Percentiles rank a stretch among this genome's conserved stretches.
These are phyloP conservation scores for Lagenaria siceraria DNA, from an alignment of 306 rosid genomes.

Conservation along the genomic window DNA sequence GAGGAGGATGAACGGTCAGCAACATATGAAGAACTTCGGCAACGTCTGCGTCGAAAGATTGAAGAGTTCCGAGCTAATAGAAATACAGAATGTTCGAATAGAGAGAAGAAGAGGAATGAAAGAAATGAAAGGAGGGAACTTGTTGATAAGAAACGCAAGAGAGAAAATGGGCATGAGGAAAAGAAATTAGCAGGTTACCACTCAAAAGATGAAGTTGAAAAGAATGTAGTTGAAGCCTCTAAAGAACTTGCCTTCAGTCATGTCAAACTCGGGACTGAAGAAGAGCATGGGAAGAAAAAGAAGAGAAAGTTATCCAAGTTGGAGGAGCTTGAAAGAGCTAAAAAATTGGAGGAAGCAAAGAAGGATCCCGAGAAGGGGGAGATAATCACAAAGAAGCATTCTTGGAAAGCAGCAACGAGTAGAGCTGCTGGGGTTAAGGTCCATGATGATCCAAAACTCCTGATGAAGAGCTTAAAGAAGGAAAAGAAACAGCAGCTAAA, in stretches of 20 bases:
- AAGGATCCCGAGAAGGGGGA: conserved; percentile 67
- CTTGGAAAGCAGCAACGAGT: conserved; percentile 66
- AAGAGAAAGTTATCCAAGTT: conserved; percentile 44
- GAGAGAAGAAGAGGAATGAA: conserved; percentile 36
- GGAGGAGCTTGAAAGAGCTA: conserved; percentile 67
- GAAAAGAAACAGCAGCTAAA: conserved; percentile 60
- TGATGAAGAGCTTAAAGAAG: conserved; percentile 41
- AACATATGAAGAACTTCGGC: conserved; percentile 63
- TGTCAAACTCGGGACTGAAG: conserved; percentile 48
- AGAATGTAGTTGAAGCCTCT: conserved; percentile 56
- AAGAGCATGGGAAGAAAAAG: conserved; percentile 30
- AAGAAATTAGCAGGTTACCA: conserved; percentile 10
- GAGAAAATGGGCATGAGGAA: conserved; percentile 27
- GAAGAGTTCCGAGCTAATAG: conserved; percentile 41
- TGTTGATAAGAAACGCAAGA: conserved; percentile 35
- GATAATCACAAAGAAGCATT: conserved; percentile 33
- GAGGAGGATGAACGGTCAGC: conserved; percentile 39
- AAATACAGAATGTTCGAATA: conserved; percentile 27
- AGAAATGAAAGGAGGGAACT: conserved; percentile 23
- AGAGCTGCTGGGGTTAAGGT: conserved; percentile 72
- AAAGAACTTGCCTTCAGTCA: conserved; percentile 57
- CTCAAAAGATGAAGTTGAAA: conserved; percentile 23
- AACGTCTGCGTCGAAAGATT: conserved; percentile 41
- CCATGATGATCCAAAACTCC: conserved; percentile 64
- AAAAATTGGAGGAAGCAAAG: conserved; percentile 48